A percentile compares a stretch with the other conserved stretches of the same genome.
Evolutionary conservation across 441 rosid species (phyloP).

Genomic region (Lepidium campestre): DNA sequence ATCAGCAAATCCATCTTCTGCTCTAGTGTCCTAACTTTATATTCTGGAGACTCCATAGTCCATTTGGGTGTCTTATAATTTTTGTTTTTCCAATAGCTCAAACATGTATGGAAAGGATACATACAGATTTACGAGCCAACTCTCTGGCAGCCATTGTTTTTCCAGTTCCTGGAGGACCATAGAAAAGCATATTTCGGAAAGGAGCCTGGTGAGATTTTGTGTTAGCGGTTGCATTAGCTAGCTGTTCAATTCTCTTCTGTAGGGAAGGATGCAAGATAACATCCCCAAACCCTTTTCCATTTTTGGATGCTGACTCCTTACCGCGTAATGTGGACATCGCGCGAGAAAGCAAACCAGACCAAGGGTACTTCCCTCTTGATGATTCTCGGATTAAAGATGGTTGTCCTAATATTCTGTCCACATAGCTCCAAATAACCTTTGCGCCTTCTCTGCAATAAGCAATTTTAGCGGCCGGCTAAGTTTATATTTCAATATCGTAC

Average conservation of each 20-base stretch:
- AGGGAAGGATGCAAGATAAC: conserved; percentile 87
- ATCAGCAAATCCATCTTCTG: neutral
- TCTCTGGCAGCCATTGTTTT: conserved; percentile 99
- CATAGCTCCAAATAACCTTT: conserved; percentile 93
- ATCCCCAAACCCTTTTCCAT: conserved; percentile 81
- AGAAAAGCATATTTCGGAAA: conserved; percentile 86
- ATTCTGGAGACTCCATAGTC: neutral
- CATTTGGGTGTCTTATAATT: neutral
- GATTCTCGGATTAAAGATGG: conserved; percentile 96
- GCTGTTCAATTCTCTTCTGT: conserved; percentile 71
- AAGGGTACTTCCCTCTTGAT: conserved; percentile 92
- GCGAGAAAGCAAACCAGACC: conserved; percentile 77
- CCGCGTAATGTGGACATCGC: conserved; percentile 39
- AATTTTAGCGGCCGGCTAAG: neutral
- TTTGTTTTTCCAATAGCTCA: too few relatives aligned
- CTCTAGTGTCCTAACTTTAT: neutral
- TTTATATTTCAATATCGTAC: neutral
- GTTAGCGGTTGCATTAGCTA: conserved; percentile 88
- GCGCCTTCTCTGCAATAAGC: conserved; percentile 81
- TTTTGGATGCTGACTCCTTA: conserved; percentile 37
- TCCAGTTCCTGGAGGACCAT: conserved; percentile 99
- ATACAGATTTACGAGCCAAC: conserved; percentile 80
- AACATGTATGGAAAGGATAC: conserved; percentile 16
- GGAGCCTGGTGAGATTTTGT: conserved; percentile 94
- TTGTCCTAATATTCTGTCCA: conserved; percentile 93